Evolutionary conservation across 2,329 filamentous ascomycete genomes (phyloP).

Genomic region (Nakataea oryzae): DNA sequence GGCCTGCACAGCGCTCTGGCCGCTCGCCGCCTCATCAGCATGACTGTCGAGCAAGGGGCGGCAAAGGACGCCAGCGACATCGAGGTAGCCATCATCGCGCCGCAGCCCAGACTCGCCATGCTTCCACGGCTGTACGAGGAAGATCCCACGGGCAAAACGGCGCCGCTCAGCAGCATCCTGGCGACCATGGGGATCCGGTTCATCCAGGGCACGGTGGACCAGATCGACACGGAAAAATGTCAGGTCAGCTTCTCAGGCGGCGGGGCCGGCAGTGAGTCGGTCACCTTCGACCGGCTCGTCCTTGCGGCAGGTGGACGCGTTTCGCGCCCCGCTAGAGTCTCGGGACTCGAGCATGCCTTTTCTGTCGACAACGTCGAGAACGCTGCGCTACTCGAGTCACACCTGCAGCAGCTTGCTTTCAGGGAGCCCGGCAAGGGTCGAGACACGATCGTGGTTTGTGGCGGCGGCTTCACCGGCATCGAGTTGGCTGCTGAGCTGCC

Average conservation of each 20-base stretch:
- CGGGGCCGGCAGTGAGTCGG: background rate
- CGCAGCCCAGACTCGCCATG: slow-evolving; percentile 19
- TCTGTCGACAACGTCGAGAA: slow-evolving; percentile 21
- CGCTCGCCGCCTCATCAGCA: slow-evolving; percentile 19
- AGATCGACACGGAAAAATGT: slow-evolving; percentile 9
- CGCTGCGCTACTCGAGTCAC: slow-evolving; percentile 6
- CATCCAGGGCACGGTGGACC: slow-evolving; percentile 13
- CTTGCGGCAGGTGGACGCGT: slow-evolving; percentile 24
- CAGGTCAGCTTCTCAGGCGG: background rate
- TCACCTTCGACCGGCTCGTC: slow-evolving; percentile 22
- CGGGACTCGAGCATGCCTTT: slow-evolving; percentile 22
- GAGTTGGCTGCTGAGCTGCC: slow-evolving; percentile 16
- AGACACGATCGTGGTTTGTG: slow-evolving; percentile 18
- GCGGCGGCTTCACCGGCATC: slow-evolving; percentile 25
- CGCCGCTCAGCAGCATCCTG: slow-evolving; percentile 15
- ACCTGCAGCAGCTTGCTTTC: slow-evolving; percentile 16
- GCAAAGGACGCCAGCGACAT: slow-evolving; percentile 8
- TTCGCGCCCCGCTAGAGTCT: slow-evolving; percentile 14
- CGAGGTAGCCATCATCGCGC: slow-evolving; percentile 20
- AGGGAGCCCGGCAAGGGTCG: slow-evolving; percentile 14
- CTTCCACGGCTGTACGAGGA: slow-evolving; percentile 23
- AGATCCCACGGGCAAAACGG: slow-evolving; percentile 15
- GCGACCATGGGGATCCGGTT: slow-evolving; percentile 15
- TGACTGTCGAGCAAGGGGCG: slow-evolving; percentile 2
- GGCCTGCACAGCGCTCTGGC: slow-evolving; percentile 21